A percentile compares a stretch with the other conserved stretches of the same genome.
phyloP scores from a whole-genome alignment of 2,329 filamentous ascomycete genomes.

The Pseudogymnoascus sp. region DNA sequence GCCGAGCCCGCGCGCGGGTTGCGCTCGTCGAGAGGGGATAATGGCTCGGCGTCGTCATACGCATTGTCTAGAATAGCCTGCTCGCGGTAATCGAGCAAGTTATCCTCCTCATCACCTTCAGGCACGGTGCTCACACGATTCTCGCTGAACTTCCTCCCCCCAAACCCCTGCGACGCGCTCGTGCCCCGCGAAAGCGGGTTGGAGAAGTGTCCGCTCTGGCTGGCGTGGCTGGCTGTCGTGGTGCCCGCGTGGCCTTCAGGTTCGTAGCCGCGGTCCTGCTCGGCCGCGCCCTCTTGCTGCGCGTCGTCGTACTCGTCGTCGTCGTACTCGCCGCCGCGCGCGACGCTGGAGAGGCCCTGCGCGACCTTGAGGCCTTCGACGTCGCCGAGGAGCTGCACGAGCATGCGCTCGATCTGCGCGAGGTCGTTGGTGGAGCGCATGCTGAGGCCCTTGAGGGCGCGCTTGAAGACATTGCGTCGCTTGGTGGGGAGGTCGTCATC shows the following conservation, averaged over 20 bases:
- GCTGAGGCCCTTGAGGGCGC: conserved; percentile 85
- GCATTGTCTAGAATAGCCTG: conserved; percentile 45
- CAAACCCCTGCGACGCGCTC: conserved; percentile 31
- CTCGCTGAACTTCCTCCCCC: conserved; percentile 53
- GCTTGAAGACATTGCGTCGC: conserved; percentile 87
- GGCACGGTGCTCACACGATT: conserved; percentile 86
- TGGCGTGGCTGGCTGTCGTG: conserved; percentile 62
- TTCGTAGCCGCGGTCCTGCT: conserved; percentile 70
- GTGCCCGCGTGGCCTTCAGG: conserved; percentile 74
- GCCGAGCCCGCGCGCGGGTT: conserved; percentile 45
- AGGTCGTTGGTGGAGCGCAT: conserved; percentile 84
- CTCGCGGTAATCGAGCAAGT: conserved; percentile 43
- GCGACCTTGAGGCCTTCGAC: conserved; percentile 72
- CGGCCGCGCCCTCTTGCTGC: conserved; percentile 50
- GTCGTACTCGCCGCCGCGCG: conserved; percentile 49
- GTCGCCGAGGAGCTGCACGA: conserved; percentile 85
- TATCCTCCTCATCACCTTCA: conserved; percentile 73
- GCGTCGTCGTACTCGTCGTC: conserved; percentile 63
- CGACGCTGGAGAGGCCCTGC: conserved; percentile 40
- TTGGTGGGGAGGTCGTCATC: conserved; percentile 61
- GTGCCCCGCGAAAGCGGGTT: conserved; percentile 46
- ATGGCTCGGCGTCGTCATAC: conserved; percentile 51
- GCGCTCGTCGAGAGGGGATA: conserved; percentile 56
- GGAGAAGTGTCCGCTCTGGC: conserved; percentile 70
- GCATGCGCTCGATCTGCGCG: conserved; percentile 80